These are phyloP conservation scores for Boletus insuetus DNA, from an alignment of 768 basidiomycete genomes.

Conservation along the genomic window DNA sequence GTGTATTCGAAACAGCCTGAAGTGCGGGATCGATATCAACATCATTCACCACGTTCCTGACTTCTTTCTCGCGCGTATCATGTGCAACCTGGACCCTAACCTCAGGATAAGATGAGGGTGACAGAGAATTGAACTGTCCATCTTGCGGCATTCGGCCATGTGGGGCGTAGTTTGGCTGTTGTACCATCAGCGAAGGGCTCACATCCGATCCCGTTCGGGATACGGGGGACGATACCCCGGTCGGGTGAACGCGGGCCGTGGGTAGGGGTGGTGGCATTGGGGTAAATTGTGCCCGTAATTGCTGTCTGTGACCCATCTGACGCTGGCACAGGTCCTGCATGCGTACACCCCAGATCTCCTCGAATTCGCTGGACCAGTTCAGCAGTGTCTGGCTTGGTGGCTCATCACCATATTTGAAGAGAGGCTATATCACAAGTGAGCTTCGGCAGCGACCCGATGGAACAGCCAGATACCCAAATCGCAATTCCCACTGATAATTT, in stretches of 20 bases:
- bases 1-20: constrained; percentile 22
- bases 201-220: constrained; percentile 23
- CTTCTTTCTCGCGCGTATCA: constrained; percentile 28
- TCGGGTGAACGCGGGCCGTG: constrained; percentile 19
- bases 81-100: constrained; percentile 16
- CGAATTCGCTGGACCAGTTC: constrained; percentile 61
- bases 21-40: constrained; percentile 33
- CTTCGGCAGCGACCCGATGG: constrained; percentile 23
- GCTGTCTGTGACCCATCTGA: constrained; percentile 15
- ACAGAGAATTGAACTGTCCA: constrained; percentile 28
- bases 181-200: constrained; percentile 11
- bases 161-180: constrained; percentile 30
- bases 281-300: constrained; percentile 14
- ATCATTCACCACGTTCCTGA: constrained; percentile 24
- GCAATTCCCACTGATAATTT: constrained; percentile 53
- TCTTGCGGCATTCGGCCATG: constrained; percentile 39
- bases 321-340: constrained; percentile 45
- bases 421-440: constrained; percentile 43
- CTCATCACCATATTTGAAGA: constrained; percentile 61
- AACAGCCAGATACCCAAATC: constrained; percentile 52
- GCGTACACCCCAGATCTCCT: constrained; percentile 63
- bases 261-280: constrained; percentile 32
- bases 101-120: constrained; percentile 16
- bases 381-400: constrained; percentile 51
- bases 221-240: constrained; percentile 13